Percentiles rank a stretch among this genome's conserved stretches.
Conservation (phyloP, 2,329 filamentous ascomycete species). For the Elsinoe necatrix region DNA sequence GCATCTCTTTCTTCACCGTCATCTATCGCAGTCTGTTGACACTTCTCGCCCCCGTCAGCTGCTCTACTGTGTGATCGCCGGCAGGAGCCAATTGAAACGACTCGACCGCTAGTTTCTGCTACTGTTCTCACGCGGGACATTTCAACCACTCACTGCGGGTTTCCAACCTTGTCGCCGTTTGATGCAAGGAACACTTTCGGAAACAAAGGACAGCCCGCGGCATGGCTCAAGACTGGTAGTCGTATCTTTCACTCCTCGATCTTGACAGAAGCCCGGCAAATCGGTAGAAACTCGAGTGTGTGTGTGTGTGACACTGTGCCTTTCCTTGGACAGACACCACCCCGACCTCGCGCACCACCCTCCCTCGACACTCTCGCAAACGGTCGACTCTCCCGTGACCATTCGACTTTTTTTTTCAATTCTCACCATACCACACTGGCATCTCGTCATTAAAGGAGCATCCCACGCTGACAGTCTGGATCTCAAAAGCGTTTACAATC, state of each 20-base stretch:
- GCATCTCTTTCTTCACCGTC: neutral
- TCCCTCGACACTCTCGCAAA: neutral
- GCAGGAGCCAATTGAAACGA: constrained; percentile 3
- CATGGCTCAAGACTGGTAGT: constrained; percentile 17
- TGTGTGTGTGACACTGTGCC: neutral
- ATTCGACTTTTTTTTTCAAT: neutral
- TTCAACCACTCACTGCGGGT: neutral
- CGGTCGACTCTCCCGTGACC: too few species aligned
- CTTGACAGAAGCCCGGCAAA: constrained; percentile 13
- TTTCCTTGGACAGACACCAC: constrained; percentile 10
- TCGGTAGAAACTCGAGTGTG: constrained; percentile 6
- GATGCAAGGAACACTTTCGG: constrained; percentile 19
- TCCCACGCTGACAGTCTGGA: neutral
- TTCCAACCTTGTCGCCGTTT: constrained; percentile 11
- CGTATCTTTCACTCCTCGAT: constrained; percentile 14
- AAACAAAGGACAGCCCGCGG: constrained; percentile 18
- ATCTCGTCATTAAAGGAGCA: neutral
- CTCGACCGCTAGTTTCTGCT: constrained; percentile 13
- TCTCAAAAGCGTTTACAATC: neutral
- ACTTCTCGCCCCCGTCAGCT: neutral
- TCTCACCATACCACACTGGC: neutral
- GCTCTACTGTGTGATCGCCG: constrained; percentile 8
- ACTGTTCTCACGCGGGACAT: constrained; percentile 8
- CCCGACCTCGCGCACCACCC: constrained; percentile 12
- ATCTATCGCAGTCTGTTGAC: constrained; percentile 1